These are phyloP conservation scores for Piper longum DNA, from an alignment of 164 flowering plant species.

Conservation along the genomic window DNA sequence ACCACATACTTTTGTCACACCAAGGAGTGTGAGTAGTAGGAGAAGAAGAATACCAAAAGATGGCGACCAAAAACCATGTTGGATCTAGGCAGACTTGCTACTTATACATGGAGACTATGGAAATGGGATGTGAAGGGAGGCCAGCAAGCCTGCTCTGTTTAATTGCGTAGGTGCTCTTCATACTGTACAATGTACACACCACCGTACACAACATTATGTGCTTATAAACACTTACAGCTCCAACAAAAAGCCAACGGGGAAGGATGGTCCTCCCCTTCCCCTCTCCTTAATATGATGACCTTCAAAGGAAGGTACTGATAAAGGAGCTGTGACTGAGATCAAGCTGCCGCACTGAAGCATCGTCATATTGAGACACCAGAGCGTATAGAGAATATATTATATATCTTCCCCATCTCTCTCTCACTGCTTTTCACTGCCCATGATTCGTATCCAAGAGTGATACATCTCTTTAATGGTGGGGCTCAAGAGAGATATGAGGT, in stretches of 20 bases:
- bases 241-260: no score
- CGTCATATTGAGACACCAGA: not conserved
- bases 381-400: not conserved
- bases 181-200: not conserved
- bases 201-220: no score
- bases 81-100: not conserved
- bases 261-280: no score
- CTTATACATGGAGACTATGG: not conserved
- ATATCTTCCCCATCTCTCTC: no score
- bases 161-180: not conserved
- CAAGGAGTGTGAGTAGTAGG: not conserved
- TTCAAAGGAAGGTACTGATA: no score
- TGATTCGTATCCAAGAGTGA: no score
- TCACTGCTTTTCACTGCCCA: no score
- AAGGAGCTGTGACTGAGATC: not conserved
- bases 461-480: no score
- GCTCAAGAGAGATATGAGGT: no score
- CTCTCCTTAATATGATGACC: no score
- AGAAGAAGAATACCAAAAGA: not conserved
- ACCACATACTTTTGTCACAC: constrained; percentile 4
- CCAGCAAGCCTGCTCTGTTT: not conserved
- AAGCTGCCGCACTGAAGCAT: not conserved
- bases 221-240: no score
- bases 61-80: no score
- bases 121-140: not conserved